These are phyloP conservation scores for Coemansia sp. DNA, from an alignment of 192 early-diverging fungal species.

Conservation along the genomic window DNA sequence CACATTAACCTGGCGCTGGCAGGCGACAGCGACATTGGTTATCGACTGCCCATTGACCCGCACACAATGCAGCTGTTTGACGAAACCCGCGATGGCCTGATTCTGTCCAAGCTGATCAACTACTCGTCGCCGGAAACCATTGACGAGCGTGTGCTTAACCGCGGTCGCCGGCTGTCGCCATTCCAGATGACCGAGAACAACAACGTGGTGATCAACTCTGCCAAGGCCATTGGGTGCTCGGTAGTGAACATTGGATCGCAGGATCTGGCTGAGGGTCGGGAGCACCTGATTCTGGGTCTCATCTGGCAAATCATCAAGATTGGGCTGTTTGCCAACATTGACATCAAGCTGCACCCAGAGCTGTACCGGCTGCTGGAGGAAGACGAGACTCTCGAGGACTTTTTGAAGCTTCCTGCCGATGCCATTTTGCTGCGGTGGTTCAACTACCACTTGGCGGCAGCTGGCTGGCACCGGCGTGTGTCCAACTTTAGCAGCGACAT, in stretches of 20 bases:
- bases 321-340: constrained; percentile 92
- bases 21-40: constrained; percentile 76
- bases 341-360: constrained; percentile 98
- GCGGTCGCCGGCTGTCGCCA: constrained; percentile 79
- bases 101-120: constrained; percentile 98
- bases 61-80: constrained; percentile 96
- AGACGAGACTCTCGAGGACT: constrained; percentile 91
- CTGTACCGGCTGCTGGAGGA: constrained; percentile 91
- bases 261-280: constrained; percentile 94
- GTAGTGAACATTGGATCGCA: constrained; percentile 98
- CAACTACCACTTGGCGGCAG: constrained; percentile 97
- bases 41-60: constrained; percentile 89
- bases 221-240: constrained; percentile 97
- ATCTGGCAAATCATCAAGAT: constrained; percentile 99
- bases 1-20: constrained; percentile 89
- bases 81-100: constrained; percentile 90
- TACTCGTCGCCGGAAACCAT: constrained; percentile 94
- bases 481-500: constrained; percentile 91
- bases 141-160: constrained; percentile 97
- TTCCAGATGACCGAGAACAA: constrained; percentile 99
- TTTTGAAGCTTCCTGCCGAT: constrained; percentile 91
- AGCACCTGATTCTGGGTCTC: constrained; percentile 94
- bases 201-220: constrained; percentile 98
- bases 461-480: constrained; percentile 80
- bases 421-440: constrained; percentile 98